Evolutionary conservation across 257 asterid genomes (phyloP).

Genomic region (Plantago ovata): DNA sequence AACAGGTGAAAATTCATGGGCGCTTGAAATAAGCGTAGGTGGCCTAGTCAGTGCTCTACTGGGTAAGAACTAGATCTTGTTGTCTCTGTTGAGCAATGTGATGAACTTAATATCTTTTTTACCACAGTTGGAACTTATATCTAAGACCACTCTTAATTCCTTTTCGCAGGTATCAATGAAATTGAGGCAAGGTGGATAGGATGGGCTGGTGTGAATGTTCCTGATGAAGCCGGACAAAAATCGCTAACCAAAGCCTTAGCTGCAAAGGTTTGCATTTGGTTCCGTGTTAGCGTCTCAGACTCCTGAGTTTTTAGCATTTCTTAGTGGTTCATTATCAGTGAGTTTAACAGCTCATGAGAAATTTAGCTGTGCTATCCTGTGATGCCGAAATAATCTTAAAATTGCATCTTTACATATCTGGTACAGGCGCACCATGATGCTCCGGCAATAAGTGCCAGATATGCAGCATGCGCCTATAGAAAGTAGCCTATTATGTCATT

Average conservation of each 20-base stretch:
- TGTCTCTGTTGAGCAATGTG: conserved; percentile 2
- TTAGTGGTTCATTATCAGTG: too few relatives aligned
- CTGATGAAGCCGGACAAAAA: conserved; percentile 79
- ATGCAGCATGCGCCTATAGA: too few relatives aligned
- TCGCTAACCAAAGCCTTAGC: conserved; percentile 80
- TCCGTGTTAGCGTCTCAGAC: not conserved
- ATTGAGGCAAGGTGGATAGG: conserved; percentile 96
- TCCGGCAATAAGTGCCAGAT: too few relatives aligned
- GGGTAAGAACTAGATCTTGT: conserved; percentile 40
- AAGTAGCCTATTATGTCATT: not conserved
- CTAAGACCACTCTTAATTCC: conserved; percentile 2
- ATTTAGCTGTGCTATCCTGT: too few relatives aligned
- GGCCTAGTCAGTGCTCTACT: conserved; percentile 84
- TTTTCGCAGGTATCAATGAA: conserved; percentile 59
- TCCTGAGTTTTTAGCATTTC: too few relatives aligned
- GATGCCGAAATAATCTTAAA: too few relatives aligned
- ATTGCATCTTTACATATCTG: too few relatives aligned
- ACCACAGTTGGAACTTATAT: conserved; percentile 8
- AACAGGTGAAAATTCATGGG: conserved; percentile 71
- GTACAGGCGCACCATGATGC: too few relatives aligned
- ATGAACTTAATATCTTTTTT: conserved; percentile 12
- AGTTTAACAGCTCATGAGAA: too few relatives aligned
- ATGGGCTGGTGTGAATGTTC: conserved; percentile 97
- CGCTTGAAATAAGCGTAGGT: conserved; percentile 78
- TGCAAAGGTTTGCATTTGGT: conserved; percentile 52